Conservation (phyloP, 2,329 filamentous ascomycete species). For the Chaetomiaceae sp. region DNA sequence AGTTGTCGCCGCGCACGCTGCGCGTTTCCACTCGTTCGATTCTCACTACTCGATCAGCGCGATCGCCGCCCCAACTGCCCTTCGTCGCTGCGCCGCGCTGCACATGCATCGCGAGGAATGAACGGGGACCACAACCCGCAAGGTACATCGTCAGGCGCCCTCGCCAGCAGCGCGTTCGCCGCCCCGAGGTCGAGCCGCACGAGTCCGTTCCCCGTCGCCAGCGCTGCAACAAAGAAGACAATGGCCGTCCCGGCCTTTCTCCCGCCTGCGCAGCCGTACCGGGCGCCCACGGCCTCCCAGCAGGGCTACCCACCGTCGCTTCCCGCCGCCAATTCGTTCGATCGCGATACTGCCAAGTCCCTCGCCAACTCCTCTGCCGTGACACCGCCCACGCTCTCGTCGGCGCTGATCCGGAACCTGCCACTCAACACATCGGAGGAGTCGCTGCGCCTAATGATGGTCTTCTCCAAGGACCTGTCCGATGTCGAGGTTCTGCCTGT, state of each 20-base stretch:
- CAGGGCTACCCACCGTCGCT: slow-evolving; percentile 31
- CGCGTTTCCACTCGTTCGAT: slow-evolving; percentile 21
- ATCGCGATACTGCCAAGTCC: slow-evolving; percentile 38
- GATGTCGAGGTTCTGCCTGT: slow-evolving; percentile 45
- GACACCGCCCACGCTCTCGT: slow-evolving; percentile 31
- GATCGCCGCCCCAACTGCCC: slow-evolving; percentile 25
- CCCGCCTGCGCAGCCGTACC: slow-evolving; percentile 35
- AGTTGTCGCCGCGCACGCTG: slow-evolving; percentile 12
- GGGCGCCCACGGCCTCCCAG: slow-evolving; percentile 30
- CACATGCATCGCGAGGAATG: slow-evolving; percentile 32
- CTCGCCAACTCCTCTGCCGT: slow-evolving; percentile 35
- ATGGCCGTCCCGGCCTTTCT: slow-evolving; percentile 44
- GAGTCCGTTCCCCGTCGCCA: slow-evolving; percentile 29
- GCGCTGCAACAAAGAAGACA: slow-evolving; percentile 27
- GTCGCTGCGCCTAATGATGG: slow-evolving; percentile 49
- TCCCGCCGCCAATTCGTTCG: slow-evolving; percentile 31
- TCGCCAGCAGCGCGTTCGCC: slow-evolving; percentile 33
- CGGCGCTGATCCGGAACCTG: slow-evolving; percentile 49
- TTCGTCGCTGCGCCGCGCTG: slow-evolving; percentile 22
- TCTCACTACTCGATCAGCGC: slow-evolving; percentile 28
- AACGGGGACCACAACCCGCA: slow-evolving; percentile 25
- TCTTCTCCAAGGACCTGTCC: slow-evolving; percentile 51
- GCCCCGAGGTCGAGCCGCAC: slow-evolving; percentile 28
- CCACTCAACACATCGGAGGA: slow-evolving; percentile 49
- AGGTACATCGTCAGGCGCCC: slow-evolving; percentile 24